Conservation (phyloP, 202 grass and related monocot species). For the Panicum virgatum region DNA sequence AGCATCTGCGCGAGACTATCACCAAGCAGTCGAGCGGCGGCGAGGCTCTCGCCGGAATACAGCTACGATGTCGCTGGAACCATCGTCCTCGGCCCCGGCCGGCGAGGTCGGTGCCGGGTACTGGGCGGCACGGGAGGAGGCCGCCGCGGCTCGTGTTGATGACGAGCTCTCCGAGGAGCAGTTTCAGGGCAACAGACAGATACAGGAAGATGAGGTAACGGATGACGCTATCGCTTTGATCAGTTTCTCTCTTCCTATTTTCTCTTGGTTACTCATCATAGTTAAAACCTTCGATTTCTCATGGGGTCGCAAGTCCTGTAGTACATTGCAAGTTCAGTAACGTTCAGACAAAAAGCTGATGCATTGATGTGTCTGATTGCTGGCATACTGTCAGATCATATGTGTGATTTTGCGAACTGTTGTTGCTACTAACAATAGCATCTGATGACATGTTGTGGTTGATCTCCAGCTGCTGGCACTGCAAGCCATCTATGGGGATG, state of each 20-base stretch:
- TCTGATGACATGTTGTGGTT: neutral
- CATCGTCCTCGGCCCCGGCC: neutral
- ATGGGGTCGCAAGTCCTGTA: neutral
- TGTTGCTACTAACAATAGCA: neutral
- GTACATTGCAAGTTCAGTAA: neutral
- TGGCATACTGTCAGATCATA: neutral
- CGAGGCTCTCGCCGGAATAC: neutral
- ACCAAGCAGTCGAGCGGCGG: neutral
- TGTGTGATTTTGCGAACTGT: neutral
- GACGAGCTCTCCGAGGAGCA: neutral
- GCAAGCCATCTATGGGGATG: conserved; percentile 13
- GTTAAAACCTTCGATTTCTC: neutral
- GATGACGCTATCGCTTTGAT: neutral
- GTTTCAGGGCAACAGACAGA: neutral
- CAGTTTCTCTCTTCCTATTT: neutral
- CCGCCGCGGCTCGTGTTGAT: neutral
- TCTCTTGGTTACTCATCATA: neutral
- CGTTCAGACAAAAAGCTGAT: neutral
- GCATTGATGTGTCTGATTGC: neutral
- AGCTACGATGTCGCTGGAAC: neutral
- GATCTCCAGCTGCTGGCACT: neutral
- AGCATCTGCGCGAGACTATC: neutral
- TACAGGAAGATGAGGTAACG: conserved; percentile 13
- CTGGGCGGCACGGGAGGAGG: neutral
- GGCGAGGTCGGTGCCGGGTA: neutral